Evolutionary conservation across 1,139 yeast species (phyloP).

Genomic region (Suhomyces kunorum): DNA sequence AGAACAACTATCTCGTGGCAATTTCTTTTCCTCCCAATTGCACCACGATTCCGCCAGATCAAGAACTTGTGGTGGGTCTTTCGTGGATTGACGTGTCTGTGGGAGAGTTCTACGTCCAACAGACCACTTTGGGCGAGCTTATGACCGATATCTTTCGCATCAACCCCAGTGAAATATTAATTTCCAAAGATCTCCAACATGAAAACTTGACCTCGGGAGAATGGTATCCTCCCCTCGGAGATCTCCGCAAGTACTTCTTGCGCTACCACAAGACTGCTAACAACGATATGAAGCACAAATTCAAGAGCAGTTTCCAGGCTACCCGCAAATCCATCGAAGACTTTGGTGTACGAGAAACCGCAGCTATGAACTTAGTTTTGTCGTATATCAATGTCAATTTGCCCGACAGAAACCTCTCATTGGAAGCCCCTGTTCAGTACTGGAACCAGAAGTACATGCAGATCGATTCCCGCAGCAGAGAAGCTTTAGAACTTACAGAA

Average conservation of each 20-base stretch:
- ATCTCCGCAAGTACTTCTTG: slow-evolving; percentile 60
- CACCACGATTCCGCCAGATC: slow-evolving; percentile 45
- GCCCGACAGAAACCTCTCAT: slow-evolving; percentile 40
- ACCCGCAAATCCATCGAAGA: slow-evolving; percentile 57
- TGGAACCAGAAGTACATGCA: slow-evolving; percentile 59
- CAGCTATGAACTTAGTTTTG: slow-evolving; percentile 47
- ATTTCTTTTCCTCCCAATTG: slow-evolving; percentile 58
- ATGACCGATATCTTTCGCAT: slow-evolving; percentile 64
- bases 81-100: slow-evolving; percentile 90
- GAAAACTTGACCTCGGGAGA: slow-evolving; percentile 41
- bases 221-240: slow-evolving; percentile 63
- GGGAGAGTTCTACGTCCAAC: slow-evolving; percentile 73
- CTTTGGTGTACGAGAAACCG: slow-evolving; percentile 46
- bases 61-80: slow-evolving; percentile 60
- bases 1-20: slow-evolving; percentile 70
- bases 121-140: slow-evolving; percentile 55
- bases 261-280: slow-evolving; percentile 49
- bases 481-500: slow-evolving; percentile 70
- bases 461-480: slow-evolving; percentile 80
- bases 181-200: slow-evolving; percentile 40
- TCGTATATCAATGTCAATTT: slow-evolving; percentile 44
- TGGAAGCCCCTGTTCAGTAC: slow-evolving; percentile 41
- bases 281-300: slow-evolving; percentile 35
- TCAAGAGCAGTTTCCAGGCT: slow-evolving; percentile 52
- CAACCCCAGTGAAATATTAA: slow-evolving; percentile 64